These are phyloP conservation scores for Musa troglodytarum DNA, from an alignment of 176 grass and related monocot genomes.

Conservation along the genomic window DNA sequence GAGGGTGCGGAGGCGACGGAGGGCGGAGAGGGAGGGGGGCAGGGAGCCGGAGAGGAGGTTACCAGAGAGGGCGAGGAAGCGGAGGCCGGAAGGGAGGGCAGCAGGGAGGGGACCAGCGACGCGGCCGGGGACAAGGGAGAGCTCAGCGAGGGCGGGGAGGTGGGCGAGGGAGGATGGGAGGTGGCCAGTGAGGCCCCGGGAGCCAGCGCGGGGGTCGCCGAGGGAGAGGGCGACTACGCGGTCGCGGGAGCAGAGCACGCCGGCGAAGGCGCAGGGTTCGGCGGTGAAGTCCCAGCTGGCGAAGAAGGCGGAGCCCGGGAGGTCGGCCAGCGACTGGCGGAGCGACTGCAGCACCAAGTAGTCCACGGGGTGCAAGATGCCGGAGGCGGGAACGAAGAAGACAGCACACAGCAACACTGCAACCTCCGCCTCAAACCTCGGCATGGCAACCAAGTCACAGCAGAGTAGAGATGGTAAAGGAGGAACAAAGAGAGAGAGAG, in stretches of 20 bases:
- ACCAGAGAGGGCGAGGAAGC: conserved; percentile 16
- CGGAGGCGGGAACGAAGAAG: not conserved
- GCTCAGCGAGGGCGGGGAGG: conserved; percentile 14
- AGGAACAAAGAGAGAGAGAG: not conserved
- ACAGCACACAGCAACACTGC: not conserved
- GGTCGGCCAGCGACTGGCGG: conserved; percentile 11
- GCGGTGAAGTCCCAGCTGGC: conserved; percentile 15
- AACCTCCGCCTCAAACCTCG: not conserved
- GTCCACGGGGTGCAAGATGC: conserved; percentile 1
- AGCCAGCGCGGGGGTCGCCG: conserved; percentile 11
- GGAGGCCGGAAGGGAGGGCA: conserved; percentile 5
- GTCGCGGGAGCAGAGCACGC: conserved; percentile 10
- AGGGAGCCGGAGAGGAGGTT: conserved; percentile 5
- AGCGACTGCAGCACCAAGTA: conserved; percentile 16
- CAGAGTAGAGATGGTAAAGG: not conserved
- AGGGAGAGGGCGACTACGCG: conserved; percentile 16
- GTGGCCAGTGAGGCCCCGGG: conserved; percentile 3
- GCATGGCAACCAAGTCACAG: not conserved
- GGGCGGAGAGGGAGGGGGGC: not conserved
- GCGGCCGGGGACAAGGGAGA: conserved; percentile 19
- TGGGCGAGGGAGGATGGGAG: not conserved
- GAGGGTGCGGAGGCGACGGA: conserved; percentile 14
- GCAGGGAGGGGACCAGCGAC: conserved; percentile 12
- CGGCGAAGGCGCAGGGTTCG: conserved; percentile 10
- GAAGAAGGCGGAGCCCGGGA: conserved; percentile 12